Conservation (phyloP, 140 eudicot genomes). For the Anethum foeniculum region DNA sequence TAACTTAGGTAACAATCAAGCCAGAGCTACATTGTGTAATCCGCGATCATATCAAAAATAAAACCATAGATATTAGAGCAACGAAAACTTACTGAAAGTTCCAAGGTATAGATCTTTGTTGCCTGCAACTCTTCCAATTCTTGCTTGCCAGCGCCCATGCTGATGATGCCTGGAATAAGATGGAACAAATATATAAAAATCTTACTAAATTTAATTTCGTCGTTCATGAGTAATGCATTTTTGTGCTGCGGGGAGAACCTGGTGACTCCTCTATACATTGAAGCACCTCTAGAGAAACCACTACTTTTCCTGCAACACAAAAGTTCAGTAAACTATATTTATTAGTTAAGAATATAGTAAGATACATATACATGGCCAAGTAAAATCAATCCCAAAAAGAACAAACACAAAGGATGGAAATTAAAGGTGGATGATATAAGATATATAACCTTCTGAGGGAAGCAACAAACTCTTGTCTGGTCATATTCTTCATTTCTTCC, state of each 20-base stretch:
- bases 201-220: neutral
- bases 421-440: neutral
- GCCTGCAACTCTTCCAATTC: constrained; percentile 91
- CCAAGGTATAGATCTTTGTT: constrained; percentile 92
- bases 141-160: constrained; percentile 92
- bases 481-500: constrained; percentile 84
- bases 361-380: neutral
- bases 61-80: neutral
- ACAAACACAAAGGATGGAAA: neutral
- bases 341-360: neutral
- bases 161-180: constrained; percentile 65
- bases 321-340: neutral
- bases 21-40: neutral
- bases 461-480: constrained; percentile 91
- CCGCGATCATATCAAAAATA: neutral
- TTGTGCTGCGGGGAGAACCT: constrained; percentile 28
- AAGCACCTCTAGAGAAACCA: constrained; percentile 88
- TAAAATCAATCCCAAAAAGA: neutral
- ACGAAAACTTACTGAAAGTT: constrained; percentile 62
- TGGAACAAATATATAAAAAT: neutral
- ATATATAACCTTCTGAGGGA: constrained; percentile 64
- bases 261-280: constrained; percentile 83
- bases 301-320: constrained; percentile 65
- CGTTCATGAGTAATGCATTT: neutral
- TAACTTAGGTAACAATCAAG: neutral